Base-by-base conservation (phyloP, 768 basidiomycete species). In the Podaxis pistillaris region DNA sequence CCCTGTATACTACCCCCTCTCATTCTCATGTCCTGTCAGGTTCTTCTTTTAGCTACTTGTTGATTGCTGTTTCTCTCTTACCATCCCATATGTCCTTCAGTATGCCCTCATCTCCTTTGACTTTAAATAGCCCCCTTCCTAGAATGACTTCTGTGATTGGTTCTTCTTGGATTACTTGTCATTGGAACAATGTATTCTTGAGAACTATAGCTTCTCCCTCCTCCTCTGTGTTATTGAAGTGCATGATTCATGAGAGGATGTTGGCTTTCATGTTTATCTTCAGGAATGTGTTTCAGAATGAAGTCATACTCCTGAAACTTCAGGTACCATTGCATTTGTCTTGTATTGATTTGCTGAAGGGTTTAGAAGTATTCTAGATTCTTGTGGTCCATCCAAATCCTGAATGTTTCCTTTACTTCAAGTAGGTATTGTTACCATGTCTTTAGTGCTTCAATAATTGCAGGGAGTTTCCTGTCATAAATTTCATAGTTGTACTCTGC, bases 381-480 rank as follows among this genome's bases (percentile, higher is more conserved):
- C 26, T 64, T 56, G 50, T 72, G 69, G 36, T 72, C 67, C 1
- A 66, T 64, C 2, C 51, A 26, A 7, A 71, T 49, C 9, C 36
- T 52, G 2, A 64, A 53, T n/a, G 24, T 40, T 30, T 63, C 15
- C 2, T 50, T 15, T 5, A 63, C 49, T 54, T 67, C 67, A 46
- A 65, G 17, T 0, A 72, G 33, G 56, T 70, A 74, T 13, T 73
- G 69, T 22, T 68, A 11, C 72, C 72, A 77, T 15, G 64, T 60
- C 6, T 69, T 53, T 6, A 75, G 56, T 6, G 72, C 70, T 40
- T 68, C 22, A 3, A 81, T 68, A 15, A 81, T 26, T 26, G 26
- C 26, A 26, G 4, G 26, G 26, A 26, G 26, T 26, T 26, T 4
- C 26, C 26, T 26, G 26, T 26, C 26, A 26, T 26, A 26, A 4